Conservation (phyloP, 441 rosid species). For the Erodium trifolium region DNA sequence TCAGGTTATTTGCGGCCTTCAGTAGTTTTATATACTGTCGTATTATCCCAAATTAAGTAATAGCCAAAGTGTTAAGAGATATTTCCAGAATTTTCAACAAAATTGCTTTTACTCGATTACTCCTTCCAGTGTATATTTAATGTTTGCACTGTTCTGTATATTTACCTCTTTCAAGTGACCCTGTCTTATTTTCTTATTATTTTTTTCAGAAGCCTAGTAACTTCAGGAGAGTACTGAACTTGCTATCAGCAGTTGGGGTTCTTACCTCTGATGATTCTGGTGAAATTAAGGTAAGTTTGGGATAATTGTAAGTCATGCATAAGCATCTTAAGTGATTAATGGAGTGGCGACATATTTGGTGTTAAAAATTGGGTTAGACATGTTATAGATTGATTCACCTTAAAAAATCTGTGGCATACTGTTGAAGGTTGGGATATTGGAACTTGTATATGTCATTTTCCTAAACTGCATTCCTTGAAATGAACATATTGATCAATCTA, state of each 20-base stretch:
- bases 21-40: constrained; percentile 1
- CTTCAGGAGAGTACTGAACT: constrained; percentile 51
- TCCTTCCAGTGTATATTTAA: constrained; percentile 9
- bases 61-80: constrained; percentile 17
- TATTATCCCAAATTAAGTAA: constrained; percentile 11
- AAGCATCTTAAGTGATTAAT: constrained; percentile 11
- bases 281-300: constrained; percentile 51
- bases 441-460: too few relatives aligned
- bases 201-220: constrained; percentile 49
- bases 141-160: constrained; percentile 8
- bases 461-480: too few relatives aligned
- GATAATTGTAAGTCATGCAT: constrained; percentile 12
- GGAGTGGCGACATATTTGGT: neutral
- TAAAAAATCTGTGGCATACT: too few relatives aligned
- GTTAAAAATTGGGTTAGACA: too few relatives aligned
- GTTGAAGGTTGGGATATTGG: too few relatives aligned
- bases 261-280: constrained; percentile 37
- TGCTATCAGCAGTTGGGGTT: constrained; percentile 62
- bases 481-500: too few relatives aligned
- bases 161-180: constrained; percentile 10
- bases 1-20: constrained; percentile 44
- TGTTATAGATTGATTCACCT: too few relatives aligned
- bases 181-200: constrained; percentile 15
- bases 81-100: constrained; percentile 12
- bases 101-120: neutral